Conservation (phyloP, 306 rosid species). For the Quercus cerris region DNA sequence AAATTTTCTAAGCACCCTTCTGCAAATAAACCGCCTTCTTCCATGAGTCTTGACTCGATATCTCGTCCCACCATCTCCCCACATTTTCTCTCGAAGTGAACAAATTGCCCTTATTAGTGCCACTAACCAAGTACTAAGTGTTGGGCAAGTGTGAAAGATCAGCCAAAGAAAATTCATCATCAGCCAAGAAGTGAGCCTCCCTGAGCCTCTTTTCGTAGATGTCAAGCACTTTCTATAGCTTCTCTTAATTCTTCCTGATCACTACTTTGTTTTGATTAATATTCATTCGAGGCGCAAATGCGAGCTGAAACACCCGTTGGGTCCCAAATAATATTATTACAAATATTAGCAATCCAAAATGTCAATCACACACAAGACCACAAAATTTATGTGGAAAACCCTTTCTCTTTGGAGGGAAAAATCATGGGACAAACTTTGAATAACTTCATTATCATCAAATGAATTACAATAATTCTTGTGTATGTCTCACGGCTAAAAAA, state of each 20-base stretch:
- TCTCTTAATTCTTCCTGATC: constrained; percentile 50
- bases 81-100: constrained; percentile 51
- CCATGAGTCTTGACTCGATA: constrained; percentile 64
- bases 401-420: no score
- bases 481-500: no score
- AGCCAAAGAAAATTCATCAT: constrained; percentile 76
- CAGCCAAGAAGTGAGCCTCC: constrained; percentile 58
- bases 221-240: constrained; percentile 60
- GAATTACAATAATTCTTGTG: no score
- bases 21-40: constrained; percentile 52
- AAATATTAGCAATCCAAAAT: no score
- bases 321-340: no score
- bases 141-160: constrained; percentile 92
- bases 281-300: constrained; percentile 80
- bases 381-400: no score
- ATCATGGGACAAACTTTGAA: no score
- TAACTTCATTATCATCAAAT: no score
- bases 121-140: constrained; percentile 44
- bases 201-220: constrained; percentile 61
- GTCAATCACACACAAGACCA: no score
- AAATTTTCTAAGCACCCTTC: constrained; percentile 6
- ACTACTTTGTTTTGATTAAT: constrained; percentile 49
- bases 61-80: constrained; percentile 81
- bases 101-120: constrained; percentile 33
- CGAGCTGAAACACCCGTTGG: constrained; percentile 55